Conservation (phyloP, 768 basidiomycete genomes). For the Boletus rubroflammeus region DNA sequence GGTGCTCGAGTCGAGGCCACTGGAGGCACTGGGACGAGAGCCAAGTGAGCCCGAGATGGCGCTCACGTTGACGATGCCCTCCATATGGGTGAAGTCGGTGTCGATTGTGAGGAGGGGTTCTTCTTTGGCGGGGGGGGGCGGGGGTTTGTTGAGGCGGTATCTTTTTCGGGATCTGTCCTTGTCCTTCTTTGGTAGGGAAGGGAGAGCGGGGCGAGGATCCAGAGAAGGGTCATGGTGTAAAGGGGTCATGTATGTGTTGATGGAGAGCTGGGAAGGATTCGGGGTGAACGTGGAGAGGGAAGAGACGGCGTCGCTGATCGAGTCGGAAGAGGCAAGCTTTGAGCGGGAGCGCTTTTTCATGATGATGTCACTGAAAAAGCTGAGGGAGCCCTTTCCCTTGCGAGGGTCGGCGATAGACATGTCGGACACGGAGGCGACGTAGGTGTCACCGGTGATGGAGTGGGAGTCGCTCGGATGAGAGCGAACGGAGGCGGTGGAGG, state of each 20-base stretch:
- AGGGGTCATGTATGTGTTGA: constrained; percentile 19
- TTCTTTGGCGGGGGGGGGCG: constrained; percentile 26
- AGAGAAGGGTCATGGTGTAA: not conserved
- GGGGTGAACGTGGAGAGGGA: constrained; percentile 39
- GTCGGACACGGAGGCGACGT: constrained; percentile 31
- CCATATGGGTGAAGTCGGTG: constrained; percentile 56
- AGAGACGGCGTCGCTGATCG: constrained; percentile 24
- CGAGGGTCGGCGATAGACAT: constrained; percentile 36
- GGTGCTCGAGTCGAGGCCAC: constrained; percentile 26
- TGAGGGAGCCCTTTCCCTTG: constrained; percentile 48
- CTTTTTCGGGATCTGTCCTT: constrained; percentile 17
- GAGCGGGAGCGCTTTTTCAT: constrained; percentile 41
- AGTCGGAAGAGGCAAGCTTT: constrained; percentile 37
- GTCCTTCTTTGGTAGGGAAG: constrained; percentile 27
- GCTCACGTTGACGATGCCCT: constrained; percentile 66
- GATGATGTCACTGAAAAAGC: constrained; percentile 37
- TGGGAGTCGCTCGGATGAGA: constrained; percentile 31
- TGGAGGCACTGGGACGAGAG: constrained; percentile 19
- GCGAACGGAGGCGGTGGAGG: constrained; percentile 30
- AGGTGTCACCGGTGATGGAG: constrained; percentile 25
- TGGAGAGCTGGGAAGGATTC: constrained; percentile 29
- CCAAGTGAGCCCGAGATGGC: constrained; percentile 3
- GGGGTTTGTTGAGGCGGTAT: constrained; percentile 24
- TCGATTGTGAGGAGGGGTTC: constrained; percentile 19
- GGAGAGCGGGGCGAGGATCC: constrained; percentile 6